Evolutionary conservation across 345 rosid genomes (phyloP).

Genomic region (Salix dunnii): DNA sequence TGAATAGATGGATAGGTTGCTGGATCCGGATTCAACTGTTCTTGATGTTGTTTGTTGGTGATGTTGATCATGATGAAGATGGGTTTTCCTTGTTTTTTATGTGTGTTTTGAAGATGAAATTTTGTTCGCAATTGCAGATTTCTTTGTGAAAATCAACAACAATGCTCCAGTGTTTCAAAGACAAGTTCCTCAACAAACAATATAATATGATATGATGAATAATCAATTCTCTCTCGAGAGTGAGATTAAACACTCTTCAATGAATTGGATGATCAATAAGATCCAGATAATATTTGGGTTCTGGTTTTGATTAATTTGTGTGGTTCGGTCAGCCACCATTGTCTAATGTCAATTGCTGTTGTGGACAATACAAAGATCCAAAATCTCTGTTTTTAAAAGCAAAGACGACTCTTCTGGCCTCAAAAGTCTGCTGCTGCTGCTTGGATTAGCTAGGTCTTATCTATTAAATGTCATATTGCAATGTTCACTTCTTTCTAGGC

Average conservation of each 20-base stretch:
- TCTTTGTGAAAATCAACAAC: neutral
- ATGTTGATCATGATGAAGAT: neutral
- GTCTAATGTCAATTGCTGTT: neutral
- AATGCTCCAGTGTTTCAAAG: neutral
- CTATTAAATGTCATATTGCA: neutral
- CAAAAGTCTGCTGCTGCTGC: neutral
- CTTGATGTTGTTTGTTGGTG: neutral
- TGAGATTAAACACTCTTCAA: neutral
- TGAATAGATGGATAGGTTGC: neutral
- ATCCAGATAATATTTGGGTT: neutral
- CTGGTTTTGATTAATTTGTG: neutral
- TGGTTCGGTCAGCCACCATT: neutral
- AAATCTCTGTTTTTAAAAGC: neutral
- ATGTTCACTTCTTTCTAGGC: neutral
- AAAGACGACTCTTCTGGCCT: neutral
- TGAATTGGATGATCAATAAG: neutral
- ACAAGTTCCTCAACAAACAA: neutral
- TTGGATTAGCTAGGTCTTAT: neutral
- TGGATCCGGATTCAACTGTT: constrained; percentile 5
- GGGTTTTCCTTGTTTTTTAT: neutral
- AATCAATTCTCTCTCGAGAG: neutral
- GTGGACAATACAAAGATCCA: neutral
- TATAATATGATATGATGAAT: neutral
- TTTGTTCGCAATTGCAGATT: constrained; percentile 2
- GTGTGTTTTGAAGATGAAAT: neutral